Base-by-base conservation (phyloP, 2,329 filamentous ascomycete species). In the Phaeosphaeria sp. region DNA sequence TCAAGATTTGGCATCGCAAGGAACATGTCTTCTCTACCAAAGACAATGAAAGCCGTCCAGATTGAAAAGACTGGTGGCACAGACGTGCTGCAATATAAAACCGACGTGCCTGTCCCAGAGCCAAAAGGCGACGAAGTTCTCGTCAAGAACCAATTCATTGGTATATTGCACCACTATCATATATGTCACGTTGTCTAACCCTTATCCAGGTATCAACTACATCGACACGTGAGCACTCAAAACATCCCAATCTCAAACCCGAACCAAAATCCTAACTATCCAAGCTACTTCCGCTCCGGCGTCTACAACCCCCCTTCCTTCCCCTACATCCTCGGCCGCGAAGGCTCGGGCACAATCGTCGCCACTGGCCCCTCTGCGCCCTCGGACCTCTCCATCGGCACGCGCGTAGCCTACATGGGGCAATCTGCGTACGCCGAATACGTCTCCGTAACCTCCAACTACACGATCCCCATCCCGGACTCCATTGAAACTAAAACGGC, bases 271-370 rank as follows among this genome's bases (percentile, higher is more conserved):
- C 18, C 21, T 52, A 21, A 45, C 20, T 3, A 15, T 1, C n/a
- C 2, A 61, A 87, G 84, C 40, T 96, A 97, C 80, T 96, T 93
- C 85, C 92, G 93, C 74, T 87, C 85, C 13, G 93, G 93, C 11
- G 86, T 96, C 50, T 97, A 97, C 82, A 80, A 83, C 11, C 81
- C 88, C 1, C 84, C 90, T 0, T 74, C 80, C 1, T 87, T 91
- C 67, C 93, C 93, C 4, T 85, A 91, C 68, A 88, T 89, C 50
- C 88, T 94, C 20, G 93, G 93, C 60, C 89, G 90, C 68, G 93
- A 97, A 81, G 91, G 84, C 57, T 85, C 87, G 56, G 93, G 93
- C 59, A 87, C 84, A 42, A 80, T 97, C 62, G 87, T 88, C 42
- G 82, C 88, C 25, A 71, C 86, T 2, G 87, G 87, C 20, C 77